Evolutionary conservation across 148 eudicot species (phyloP).

Genomic region (Nepenthes mirabilis): DNA sequence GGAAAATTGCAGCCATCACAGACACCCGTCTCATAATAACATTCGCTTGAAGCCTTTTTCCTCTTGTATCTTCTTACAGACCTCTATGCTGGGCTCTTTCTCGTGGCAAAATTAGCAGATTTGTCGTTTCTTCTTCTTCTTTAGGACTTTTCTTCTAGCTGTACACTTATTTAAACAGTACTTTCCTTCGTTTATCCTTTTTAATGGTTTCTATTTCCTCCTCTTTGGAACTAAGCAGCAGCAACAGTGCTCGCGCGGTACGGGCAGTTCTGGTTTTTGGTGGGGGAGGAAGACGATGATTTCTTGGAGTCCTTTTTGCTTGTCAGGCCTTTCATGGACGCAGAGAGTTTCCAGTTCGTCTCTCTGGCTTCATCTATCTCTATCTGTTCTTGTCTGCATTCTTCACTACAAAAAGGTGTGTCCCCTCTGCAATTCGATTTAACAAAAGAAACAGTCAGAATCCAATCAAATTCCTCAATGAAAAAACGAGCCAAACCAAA

Average conservation of each 20-base stretch:
- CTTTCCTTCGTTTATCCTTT: no score
- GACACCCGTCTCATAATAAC: no score
- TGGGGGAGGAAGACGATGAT: background rate
- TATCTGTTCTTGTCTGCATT: slow-evolving; percentile 79
- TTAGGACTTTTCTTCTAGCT: no score
- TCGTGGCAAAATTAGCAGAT: no score
- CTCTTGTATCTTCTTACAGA: no score
- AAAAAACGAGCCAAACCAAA: background rate
- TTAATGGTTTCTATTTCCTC: background rate
- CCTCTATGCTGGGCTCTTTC: no score
- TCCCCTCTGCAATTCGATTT: slow-evolving; percentile 48
- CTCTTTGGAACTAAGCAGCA: background rate
- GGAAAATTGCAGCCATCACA: no score
- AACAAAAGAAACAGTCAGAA: slow-evolving; percentile 5
- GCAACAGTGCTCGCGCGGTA: background rate
- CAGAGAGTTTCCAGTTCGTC: slow-evolving; percentile 24
- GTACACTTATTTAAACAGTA: no score
- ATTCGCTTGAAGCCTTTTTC: no score
- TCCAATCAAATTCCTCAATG: background rate
- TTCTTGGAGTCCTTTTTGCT: slow-evolving; percentile 1
- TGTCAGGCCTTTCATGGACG: background rate
- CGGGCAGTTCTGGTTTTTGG: background rate
- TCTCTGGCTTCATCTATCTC: slow-evolving; percentile 54
- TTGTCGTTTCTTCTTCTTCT: no score
- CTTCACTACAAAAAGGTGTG: slow-evolving; percentile 82